Conservation (phyloP, 2,329 filamentous ascomycete genomes). For the Pseudocercospora pini-densiflorae region DNA sequence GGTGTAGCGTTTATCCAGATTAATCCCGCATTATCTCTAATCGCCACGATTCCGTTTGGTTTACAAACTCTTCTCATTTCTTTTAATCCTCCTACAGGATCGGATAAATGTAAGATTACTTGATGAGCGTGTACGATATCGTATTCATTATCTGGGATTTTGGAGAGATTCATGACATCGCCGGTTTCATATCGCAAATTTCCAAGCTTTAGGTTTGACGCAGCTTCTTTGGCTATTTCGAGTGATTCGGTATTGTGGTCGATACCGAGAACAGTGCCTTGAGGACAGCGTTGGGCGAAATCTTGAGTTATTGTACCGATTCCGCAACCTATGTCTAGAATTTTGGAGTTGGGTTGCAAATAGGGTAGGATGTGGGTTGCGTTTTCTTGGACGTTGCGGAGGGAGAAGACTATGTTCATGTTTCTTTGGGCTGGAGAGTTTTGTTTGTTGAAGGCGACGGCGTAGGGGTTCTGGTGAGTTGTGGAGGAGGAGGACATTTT, state of each 20-base stretch:
- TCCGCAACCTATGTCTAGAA: constrained; percentile 44
- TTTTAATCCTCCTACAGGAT: constrained; percentile 45
- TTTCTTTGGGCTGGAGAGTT: not conserved
- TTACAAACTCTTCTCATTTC: not conserved
- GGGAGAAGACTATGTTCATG: constrained; percentile 10
- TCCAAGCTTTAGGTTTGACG: not conserved
- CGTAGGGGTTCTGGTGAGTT: no score
- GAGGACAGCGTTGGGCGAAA: constrained; percentile 32
- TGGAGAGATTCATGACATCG: not conserved
- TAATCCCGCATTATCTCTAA: not conserved
- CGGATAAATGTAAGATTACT: constrained; percentile 58
- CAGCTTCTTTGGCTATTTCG: not conserved
- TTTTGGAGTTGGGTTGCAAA: constrained; percentile 33
- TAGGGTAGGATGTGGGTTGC: constrained; percentile 25
- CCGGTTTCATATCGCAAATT: constrained; percentile 1
- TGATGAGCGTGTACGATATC: constrained; percentile 63
- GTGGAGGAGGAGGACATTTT: no score
- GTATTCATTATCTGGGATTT: constrained; percentile 42
- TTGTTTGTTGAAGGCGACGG: not conserved
- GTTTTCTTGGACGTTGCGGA: constrained; percentile 18
- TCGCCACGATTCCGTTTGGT: not conserved
- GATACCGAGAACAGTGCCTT: constrained; percentile 39
- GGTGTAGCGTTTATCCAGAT: not conserved
- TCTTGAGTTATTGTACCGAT: constrained; percentile 43
- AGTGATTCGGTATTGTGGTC: constrained; percentile 32